Base-by-base conservation (phyloP, 1,284 basidiomycete species). In the Anthracocystis setariae region DNA sequence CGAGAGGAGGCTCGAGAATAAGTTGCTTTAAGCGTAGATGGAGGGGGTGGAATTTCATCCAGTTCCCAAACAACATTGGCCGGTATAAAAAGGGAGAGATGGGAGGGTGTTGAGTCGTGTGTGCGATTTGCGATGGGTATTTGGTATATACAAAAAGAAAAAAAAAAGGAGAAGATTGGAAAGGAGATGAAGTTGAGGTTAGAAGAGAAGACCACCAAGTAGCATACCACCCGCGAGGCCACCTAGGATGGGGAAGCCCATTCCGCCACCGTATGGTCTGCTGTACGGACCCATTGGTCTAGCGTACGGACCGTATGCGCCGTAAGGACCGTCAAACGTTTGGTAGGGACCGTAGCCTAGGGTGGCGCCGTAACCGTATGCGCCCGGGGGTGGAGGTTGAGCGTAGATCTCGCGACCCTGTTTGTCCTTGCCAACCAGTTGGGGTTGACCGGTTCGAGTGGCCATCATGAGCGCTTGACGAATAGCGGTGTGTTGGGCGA, bases 1-100 rank as follows among this genome's bases (percentile, higher is more conserved):
- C n/a, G 61, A 77, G 42, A 48, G 62, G 13, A 52, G 69, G 33
- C 25, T 82, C 21, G 71, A 74, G 53, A 82, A 81, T 62, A 54
- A 54, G 44, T 8, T 53, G 5, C 20, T 51, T 15, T 43, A 8
- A 18, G n/a, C n/a, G n/a, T n/a, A n/a, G n/a, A n/a, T n/a, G n/a
- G n/a, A n/a, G n/a, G n/a, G n/a, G n/a, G n/a, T n/a, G n/a, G n/a
- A n/a, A n/a, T n/a, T 29, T 29, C 29, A 29, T 29, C 29, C 29
- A 29, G 12, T 12, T 12, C 5, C 29, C 5, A 29, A 29, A 29
- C 5, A 29, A 29, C n/a, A n/a, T n/a, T n/a, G n/a, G n/a, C n/a
- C n/a, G n/a, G n/a, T n/a, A n/a, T n/a, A n/a, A n/a, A n/a, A n/a
- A n/a, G n/a, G n/a, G n/a, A n/a, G n/a, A n/a, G n/a, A n/a, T n/a